These are phyloP conservation scores for Gossypium trilobum DNA, from an alignment of 441 rosid genomes.

Conservation along the genomic window DNA sequence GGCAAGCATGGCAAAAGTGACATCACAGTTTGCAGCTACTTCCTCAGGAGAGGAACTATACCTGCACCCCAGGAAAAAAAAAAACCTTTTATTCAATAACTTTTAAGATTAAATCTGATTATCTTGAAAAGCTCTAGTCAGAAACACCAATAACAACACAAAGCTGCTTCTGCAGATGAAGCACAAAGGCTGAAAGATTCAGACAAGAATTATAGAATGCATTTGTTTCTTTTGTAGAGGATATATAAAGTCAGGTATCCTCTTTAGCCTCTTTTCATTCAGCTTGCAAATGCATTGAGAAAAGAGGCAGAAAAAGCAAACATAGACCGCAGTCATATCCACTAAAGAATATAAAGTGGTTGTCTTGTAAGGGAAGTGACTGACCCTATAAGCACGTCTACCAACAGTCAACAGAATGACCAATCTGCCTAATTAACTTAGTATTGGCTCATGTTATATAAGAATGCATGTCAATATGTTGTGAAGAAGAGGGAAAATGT, in stretches of 20 bases:
- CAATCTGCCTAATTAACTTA: not conserved
- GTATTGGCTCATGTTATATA: not conserved
- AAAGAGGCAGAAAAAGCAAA: not conserved
- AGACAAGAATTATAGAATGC: not conserved
- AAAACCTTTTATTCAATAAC: not conserved
- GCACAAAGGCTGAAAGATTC: not conserved
- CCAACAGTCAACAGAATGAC: not conserved
- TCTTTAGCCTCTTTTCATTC: not conserved
- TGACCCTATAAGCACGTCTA: not conserved
- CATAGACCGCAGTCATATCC: not conserved
- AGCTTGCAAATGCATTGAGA: not conserved
- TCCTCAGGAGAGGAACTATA: conserved; percentile 73
- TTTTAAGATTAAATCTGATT: not conserved
- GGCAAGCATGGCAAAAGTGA: conserved; percentile 87
- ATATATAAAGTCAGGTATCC: not conserved
- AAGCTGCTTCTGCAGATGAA: not conserved
- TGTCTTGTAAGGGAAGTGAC: not conserved
- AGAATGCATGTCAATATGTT: not conserved
- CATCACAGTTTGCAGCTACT: conserved; percentile 75
- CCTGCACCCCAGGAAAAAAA: conserved; percentile 27
- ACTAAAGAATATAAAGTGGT: not conserved
- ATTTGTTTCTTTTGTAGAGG: not conserved
- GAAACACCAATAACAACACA: not conserved
- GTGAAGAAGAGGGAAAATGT: not conserved
- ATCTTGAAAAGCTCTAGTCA: not conserved